Evolutionary conservation across 179 eudicot genomes (phyloP).

Genomic region (Corrigiola litoralis): DNA sequence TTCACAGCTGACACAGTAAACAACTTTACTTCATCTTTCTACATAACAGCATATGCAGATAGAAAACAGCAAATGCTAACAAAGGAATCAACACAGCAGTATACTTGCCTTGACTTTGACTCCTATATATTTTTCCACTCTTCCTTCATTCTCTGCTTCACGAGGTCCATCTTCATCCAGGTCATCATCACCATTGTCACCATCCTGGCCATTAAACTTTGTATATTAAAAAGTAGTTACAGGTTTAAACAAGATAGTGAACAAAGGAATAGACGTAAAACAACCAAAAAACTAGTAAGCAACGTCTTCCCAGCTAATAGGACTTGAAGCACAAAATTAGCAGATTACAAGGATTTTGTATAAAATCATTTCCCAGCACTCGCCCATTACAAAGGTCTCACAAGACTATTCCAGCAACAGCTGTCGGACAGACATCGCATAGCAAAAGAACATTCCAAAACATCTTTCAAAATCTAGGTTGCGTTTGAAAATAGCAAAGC

Average conservation of each 20-base stretch:
- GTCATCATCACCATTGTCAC: slow-evolving; percentile 73
- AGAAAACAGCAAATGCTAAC: not conserved
- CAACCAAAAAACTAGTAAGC: too few relatives aligned
- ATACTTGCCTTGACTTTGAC: slow-evolving; percentile 93
- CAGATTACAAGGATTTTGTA: too few relatives aligned
- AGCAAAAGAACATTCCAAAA: too few relatives aligned
- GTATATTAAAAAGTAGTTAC: not conserved
- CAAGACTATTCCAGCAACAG: not conserved
- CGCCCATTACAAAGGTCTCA: not conserved
- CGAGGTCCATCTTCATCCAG: slow-evolving; percentile 87
- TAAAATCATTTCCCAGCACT: not conserved
- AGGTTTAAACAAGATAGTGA: not conserved
- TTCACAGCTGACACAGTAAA: not conserved
- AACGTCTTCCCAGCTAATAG: too few relatives aligned
- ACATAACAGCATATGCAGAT: not conserved
- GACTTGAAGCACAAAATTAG: too few relatives aligned
- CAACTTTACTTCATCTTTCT: too few relatives aligned
- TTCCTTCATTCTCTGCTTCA: slow-evolving; percentile 66
- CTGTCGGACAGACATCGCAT: not conserved
- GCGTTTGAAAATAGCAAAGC: too few relatives aligned
- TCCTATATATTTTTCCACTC: slow-evolving; percentile 95
- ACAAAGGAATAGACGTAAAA: not conserved
- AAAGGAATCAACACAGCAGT: not conserved
- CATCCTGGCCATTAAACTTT: slow-evolving; percentile 64
- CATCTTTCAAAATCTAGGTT: too few relatives aligned